These are phyloP conservation scores for Penicillium sp. DNA, from an alignment of 2,329 filamentous ascomycete genomes.

Conservation along the genomic window DNA sequence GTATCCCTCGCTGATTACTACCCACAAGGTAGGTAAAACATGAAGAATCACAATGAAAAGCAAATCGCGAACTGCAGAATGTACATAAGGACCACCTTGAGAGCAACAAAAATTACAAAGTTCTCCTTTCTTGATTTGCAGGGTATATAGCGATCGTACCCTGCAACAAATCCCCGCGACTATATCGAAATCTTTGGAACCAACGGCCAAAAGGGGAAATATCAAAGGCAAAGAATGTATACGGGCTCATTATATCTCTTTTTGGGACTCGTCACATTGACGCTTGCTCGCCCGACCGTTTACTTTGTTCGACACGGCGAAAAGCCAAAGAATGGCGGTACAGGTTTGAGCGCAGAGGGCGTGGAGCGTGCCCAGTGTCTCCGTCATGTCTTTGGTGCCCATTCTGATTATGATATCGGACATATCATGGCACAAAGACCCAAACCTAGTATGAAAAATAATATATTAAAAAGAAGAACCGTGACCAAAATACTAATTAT, in stretches of 20 bases:
- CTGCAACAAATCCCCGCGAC: no score
- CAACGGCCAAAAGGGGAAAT: neutral
- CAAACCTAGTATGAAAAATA: constrained; percentile 3
- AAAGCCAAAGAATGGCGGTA: constrained; percentile 9
- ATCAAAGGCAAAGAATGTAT: neutral
- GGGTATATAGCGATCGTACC: no score
- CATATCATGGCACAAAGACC: constrained; percentile 13
- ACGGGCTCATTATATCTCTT: neutral
- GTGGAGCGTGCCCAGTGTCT: constrained; percentile 12
- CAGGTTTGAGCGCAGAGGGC: constrained; percentile 3
- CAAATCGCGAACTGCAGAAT: no score
- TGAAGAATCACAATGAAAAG: no score
- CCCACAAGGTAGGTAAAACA: no score
- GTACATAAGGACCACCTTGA: no score
- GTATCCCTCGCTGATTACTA: neutral
- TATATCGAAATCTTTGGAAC: no score
- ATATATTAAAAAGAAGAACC: neutral
- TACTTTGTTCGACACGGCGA: constrained; percentile 15
- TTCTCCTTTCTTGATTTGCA: no score
- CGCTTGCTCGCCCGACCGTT: constrained; percentile 4
- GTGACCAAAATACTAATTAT: neutral
- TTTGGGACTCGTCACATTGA: neutral
- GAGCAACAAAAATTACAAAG: no score
- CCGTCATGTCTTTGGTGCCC: constrained; percentile 3
- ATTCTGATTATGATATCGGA: constrained; percentile 11